Base-by-base conservation (phyloP, 306 rosid genomes). In the Pyrus communis region DNA sequence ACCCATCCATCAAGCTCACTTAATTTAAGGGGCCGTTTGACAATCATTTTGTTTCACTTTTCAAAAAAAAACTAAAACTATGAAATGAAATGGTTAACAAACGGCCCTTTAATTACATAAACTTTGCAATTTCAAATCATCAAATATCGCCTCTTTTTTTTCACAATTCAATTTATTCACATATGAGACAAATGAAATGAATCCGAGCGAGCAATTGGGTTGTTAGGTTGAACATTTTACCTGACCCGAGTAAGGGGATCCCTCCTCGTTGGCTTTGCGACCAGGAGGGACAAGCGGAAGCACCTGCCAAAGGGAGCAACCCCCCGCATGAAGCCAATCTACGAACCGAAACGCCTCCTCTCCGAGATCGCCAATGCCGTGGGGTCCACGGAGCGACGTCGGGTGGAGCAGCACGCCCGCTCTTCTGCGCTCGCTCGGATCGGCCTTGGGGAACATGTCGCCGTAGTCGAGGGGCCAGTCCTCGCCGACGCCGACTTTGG, bases 221-320 rank as follows among this genome's bases (percentile, higher is more conserved):
- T 12, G 27, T n/a, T 12, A 21, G n/a, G n/a, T 1, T 54, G 3
- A 52, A 13, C 28, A 12, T 54, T 76, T 38, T 79, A 88, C 91
- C 89, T 88, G 87, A 73, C 91, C 87, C 7, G 89, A 74, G 82
- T 88, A 88, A 17, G 89, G 89, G 0, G 95, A 94, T 33, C 98
- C 98, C 19, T 89, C 95, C 84, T 88, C 97, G 38, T 89, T 91
- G 49, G 93, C 96, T 75, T 84, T 91, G 80, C 98, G 80, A 25
- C 96, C 98, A 7, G 98, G 98, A 52, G 98, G 98, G 40, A 92
- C 98, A n/a, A 94, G 91, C 63, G 98, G 98, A 40, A 94, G 90
- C 64, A 93, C 98, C 93, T 94, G 96, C 98, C 98, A 94, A 73
- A 87, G 79, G 21, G 97, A 85, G 91, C 90, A 92, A 49, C 95